phyloP scores from a whole-genome alignment of 1,139 yeast species.

The Yarrowia galli region DNA sequence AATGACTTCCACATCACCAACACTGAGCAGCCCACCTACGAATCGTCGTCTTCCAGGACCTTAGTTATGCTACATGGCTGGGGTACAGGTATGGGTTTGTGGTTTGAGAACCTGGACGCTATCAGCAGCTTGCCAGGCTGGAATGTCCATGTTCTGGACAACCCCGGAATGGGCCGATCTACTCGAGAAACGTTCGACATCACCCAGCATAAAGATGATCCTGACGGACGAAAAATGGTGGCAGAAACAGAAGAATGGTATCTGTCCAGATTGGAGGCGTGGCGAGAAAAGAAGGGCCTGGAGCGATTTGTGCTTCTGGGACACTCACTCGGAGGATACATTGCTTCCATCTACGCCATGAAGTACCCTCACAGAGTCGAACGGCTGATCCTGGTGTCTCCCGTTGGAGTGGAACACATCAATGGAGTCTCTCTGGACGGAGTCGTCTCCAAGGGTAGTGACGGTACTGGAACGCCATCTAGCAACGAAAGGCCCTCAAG shows the following conservation, averaged over 20 bases:
- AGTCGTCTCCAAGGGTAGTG: background rate
- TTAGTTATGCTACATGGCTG: slow-evolving; percentile 82
- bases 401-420: slow-evolving; percentile 69
- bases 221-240: slow-evolving; percentile 54
- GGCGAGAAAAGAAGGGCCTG: slow-evolving; percentile 67
- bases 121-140: slow-evolving; percentile 50
- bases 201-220: slow-evolving; percentile 44
- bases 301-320: slow-evolving; percentile 72
- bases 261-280: slow-evolving; percentile 73
- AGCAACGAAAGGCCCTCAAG: background rate
- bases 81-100: slow-evolving; percentile 84
- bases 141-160: slow-evolving; percentile 71
- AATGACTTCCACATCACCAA: slow-evolving; percentile 57
- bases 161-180: slow-evolving; percentile 81
- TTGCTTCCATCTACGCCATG: slow-evolving; percentile 75
- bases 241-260: slow-evolving; percentile 71
- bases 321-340: slow-evolving; percentile 89
- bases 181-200: slow-evolving; percentile 54
- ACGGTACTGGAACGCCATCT: background rate
- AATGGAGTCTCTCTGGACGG: slow-evolving; percentile 12
- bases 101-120: slow-evolving; percentile 70
- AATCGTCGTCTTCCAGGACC: slow-evolving; percentile 46
- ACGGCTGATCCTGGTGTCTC: slow-evolving; percentile 73
- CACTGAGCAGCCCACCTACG: slow-evolving; percentile 35
- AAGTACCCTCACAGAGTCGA: slow-evolving; percentile 70